phyloP scores from a whole-genome alignment of 2,329 filamentous ascomycete genomes.

The Pestalotiopsis sp. region DNA sequence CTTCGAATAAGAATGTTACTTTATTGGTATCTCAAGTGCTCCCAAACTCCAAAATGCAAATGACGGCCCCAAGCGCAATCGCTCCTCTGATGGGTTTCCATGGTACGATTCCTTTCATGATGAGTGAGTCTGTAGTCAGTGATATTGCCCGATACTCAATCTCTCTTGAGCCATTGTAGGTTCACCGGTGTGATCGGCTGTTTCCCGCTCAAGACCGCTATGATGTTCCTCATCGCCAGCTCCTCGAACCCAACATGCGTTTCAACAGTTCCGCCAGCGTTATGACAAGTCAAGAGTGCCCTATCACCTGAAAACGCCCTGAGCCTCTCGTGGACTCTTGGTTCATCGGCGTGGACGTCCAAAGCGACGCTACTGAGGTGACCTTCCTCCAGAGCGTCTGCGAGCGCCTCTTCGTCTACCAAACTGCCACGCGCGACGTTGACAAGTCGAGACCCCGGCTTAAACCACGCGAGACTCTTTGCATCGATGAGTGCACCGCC shows the following conservation, averaged over 20 bases:
- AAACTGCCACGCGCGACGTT: conserved; percentile 68
- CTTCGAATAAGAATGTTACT: too few relatives aligned
- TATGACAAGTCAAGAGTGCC: conserved; percentile 67
- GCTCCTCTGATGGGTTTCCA: too few relatives aligned
- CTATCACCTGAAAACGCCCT: conserved; percentile 40
- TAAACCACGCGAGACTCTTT: conserved; percentile 51
- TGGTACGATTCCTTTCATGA: too few relatives aligned
- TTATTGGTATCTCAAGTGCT: too few relatives aligned
- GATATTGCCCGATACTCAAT: background rate
- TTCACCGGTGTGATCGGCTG: conserved; percentile 66
- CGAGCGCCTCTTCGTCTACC: conserved; percentile 66
- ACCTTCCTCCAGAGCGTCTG: conserved; percentile 57
- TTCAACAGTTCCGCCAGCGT: conserved; percentile 68
- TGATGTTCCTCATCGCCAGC: conserved; percentile 67
- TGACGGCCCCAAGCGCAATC: too few relatives aligned
- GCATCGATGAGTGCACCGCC: conserved; percentile 50
- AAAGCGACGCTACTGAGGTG: conserved; percentile 56
- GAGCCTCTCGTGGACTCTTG: conserved; percentile 51
- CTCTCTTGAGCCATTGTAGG: conserved; percentile 41
- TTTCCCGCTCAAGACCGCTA: conserved; percentile 56
- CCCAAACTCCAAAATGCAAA: too few relatives aligned
- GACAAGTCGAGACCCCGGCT: conserved; percentile 59
- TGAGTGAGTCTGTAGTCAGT: too few relatives aligned
- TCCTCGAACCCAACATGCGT: conserved; percentile 69
- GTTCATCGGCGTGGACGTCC: conserved; percentile 67